A percentile compares a stretch with the other conserved stretches of the same genome.
phyloP scores from a whole-genome alignment of 805 yeast species.

The Cyberlindnera americana region DNA sequence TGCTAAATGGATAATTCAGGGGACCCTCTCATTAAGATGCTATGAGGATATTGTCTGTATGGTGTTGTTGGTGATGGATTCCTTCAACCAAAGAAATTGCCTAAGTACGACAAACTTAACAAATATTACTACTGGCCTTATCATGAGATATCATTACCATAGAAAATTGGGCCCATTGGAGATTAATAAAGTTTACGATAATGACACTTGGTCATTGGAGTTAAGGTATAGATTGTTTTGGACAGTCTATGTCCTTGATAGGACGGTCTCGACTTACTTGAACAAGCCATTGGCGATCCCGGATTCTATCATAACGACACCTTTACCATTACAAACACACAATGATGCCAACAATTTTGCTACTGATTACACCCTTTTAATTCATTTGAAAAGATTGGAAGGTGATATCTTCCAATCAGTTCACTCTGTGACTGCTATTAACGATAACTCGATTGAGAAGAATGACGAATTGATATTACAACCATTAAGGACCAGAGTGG shows the following conservation, averaged over 20 bases:
- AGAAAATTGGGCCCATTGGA: conserved; percentile 24
- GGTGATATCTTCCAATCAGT: conserved; percentile 44
- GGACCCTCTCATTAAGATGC: conserved; percentile 35
- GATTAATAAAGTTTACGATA: conserved; percentile 20
- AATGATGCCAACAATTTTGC: conserved; percentile 38
- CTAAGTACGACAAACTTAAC: conserved; percentile 51
- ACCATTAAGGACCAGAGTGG: conserved; percentile 25
- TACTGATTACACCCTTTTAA: conserved; percentile 40
- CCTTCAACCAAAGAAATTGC: conserved; percentile 52
- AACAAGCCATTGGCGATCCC: conserved; percentile 50
- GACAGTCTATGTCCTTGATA: conserved; percentile 45
- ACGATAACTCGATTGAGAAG: conserved; percentile 13
- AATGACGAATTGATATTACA: conserved; percentile 14
- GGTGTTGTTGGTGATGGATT: conserved; percentile 46
- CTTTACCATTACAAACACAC: conserved; percentile 37
- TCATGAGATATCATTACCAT: conserved; percentile 45
- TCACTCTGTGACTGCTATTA: conserved; percentile 43
- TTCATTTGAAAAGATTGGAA: conserved; percentile 45
- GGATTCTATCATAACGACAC: conserved; percentile 49
- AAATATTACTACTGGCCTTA: conserved; percentile 44
- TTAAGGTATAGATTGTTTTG: conserved; percentile 45
- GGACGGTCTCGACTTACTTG: conserved; percentile 46
- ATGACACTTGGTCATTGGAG: conserved; percentile 30
- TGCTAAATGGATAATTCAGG: conserved; percentile 13
- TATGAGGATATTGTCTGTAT: conserved; percentile 41